These are phyloP conservation scores for Acanthamoeba triangularis DNA, from an alignment of 208 protist species.

Conservation along the genomic window DNA sequence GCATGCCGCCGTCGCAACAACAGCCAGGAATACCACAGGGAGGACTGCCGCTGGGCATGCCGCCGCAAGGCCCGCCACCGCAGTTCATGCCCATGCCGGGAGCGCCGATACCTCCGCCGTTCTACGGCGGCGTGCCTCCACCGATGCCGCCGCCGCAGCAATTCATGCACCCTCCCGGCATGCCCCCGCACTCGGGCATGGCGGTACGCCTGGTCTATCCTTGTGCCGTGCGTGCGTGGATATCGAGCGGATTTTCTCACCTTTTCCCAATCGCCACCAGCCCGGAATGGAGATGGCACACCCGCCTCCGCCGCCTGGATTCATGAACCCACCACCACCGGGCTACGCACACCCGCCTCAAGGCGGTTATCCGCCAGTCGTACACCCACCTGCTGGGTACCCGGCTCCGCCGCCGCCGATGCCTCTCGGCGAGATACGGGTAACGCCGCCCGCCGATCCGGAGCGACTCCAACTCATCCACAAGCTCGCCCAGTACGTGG, in stretches of 20 bases:
- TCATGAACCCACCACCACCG: not conserved
- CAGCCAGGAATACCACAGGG: not conserved
- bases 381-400: not conserved
- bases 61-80: not conserved
- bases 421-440: not conserved
- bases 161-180: not conserved
- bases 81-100: not conserved
- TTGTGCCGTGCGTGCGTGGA: not conserved
- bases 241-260: not conserved
- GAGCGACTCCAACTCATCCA: conserved; percentile 75
- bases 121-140: not conserved
- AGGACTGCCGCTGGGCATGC: not conserved
- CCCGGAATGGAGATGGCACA: not conserved
- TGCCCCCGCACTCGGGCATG: not conserved
- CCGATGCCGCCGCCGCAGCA: not conserved
- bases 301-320: not conserved
- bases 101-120: not conserved
- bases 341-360: not conserved
- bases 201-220: too few species aligned
- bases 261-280: not conserved
- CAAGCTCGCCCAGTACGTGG: conserved; percentile 76
- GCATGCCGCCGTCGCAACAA: not conserved
- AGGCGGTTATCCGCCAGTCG: not conserved
- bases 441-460: conserved; percentile 21
- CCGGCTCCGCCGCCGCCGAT: not conserved